phyloP scores from a whole-genome alignment of 2,329 filamentous ascomycete species.

The Amesomyces nigricolor region DNA sequence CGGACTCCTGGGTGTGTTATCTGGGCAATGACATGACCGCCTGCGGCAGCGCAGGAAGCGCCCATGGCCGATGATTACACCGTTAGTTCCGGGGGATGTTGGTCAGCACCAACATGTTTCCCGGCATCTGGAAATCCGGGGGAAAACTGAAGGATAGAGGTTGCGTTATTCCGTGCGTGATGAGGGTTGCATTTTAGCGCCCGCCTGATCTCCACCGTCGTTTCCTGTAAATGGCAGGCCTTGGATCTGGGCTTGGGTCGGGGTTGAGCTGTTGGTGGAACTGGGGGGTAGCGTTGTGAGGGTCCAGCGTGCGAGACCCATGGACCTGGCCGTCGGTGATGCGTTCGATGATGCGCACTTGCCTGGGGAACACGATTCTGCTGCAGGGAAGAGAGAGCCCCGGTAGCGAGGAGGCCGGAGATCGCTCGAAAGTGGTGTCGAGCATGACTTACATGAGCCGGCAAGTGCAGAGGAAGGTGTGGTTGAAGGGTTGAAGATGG shows the following conservation, averaged over 20 bases:
- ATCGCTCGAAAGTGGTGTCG: conserved; percentile 19
- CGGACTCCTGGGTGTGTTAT: too few species aligned
- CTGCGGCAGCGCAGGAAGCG: too few species aligned
- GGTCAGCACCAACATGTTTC: too few species aligned
- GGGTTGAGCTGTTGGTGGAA: neutral
- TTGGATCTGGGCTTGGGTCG: conserved; percentile 20
- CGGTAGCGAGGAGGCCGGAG: conserved; percentile 5
- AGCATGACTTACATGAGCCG: conserved; percentile 26
- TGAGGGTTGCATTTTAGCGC: conserved; percentile 13
- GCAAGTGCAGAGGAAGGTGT: conserved; percentile 11
- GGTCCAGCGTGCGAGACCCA: conserved; percentile 15
- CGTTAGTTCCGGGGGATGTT: too few species aligned
- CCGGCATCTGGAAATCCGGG: too few species aligned
- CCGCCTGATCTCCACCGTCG: conserved; percentile 15
- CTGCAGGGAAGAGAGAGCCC: conserved; percentile 1
- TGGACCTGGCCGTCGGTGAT: conserved; percentile 13
- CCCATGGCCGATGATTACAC: too few species aligned
- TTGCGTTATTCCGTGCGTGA: neutral
- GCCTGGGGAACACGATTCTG: neutral
- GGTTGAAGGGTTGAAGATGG: neutral
- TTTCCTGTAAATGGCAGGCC: conserved; percentile 16
- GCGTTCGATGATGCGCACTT: neutral
- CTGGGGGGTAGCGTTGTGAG: conserved; percentile 4
- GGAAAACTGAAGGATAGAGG: neutral
- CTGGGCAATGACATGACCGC: too few species aligned